These are phyloP conservation scores for Nicotiana benthamiana DNA, from an alignment of 257 asterid species.

Conservation along the genomic window DNA sequence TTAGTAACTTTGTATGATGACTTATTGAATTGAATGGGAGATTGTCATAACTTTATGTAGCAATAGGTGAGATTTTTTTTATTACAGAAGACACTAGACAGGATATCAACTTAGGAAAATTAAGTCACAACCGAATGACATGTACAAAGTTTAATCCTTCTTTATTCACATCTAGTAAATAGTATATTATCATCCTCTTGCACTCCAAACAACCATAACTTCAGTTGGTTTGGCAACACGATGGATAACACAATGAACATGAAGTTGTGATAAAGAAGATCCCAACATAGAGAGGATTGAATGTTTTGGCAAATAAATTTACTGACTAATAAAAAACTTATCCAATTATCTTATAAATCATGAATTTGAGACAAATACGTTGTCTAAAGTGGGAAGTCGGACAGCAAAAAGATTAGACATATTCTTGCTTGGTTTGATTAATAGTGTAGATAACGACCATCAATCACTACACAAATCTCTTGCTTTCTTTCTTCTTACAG, in stretches of 20 bases:
- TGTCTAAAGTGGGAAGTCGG: too few relatives aligned
- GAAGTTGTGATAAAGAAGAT: neutral
- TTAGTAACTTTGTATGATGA: neutral
- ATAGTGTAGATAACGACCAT: too few relatives aligned
- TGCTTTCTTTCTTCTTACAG: too few relatives aligned
- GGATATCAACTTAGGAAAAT: neutral
- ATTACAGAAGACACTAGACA: neutral
- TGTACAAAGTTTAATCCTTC: neutral
- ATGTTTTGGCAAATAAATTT: too few relatives aligned
- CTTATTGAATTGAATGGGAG: neutral
- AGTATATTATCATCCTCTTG: neutral
- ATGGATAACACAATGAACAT: neutral
- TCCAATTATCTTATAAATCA: too few relatives aligned
- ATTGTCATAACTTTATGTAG: neutral
- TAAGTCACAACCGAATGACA: neutral
- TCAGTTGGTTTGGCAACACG: neutral
- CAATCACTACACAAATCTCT: too few relatives aligned
- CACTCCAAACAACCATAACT: neutral
- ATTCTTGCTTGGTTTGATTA: too few relatives aligned
- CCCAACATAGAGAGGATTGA: neutral
- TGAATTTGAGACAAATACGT: too few relatives aligned
- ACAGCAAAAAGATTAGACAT: too few relatives aligned
- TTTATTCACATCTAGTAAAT: too few relatives aligned
- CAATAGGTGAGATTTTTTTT: neutral
- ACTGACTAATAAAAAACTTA: neutral